phyloP scores from a whole-genome alignment of 2,329 filamentous ascomycete genomes.

The Tolypocladium ovalisporum region DNA sequence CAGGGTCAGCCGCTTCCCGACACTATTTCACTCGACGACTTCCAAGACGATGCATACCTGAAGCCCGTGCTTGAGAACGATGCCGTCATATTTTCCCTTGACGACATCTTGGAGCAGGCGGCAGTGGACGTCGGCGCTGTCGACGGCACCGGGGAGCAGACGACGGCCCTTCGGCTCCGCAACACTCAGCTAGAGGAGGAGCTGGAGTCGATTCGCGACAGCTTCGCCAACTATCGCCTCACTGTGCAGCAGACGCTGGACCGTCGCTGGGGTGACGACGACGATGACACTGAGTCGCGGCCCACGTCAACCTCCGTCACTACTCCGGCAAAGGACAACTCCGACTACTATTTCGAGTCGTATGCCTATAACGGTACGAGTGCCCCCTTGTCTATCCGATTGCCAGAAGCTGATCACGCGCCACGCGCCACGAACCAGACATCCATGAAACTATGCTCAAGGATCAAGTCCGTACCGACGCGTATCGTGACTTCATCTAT shows the following conservation, averaged over 20 bases:
- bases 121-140: slow-evolving; percentile 14
- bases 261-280: slow-evolving; percentile 50
- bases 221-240: slow-evolving; percentile 55
- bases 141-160: slow-evolving; percentile 8
- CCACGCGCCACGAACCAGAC: slow-evolving; percentile 38
- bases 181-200: slow-evolving; percentile 50
- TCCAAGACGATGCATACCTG: slow-evolving; percentile 72
- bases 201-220: slow-evolving; percentile 44
- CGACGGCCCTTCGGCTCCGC: slow-evolving; percentile 27
- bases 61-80: slow-evolving; percentile 84
- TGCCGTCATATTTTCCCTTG: slow-evolving; percentile 75
- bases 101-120: slow-evolving; percentile 40
- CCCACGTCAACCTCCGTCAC: slow-evolving; percentile 10
- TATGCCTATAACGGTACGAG: slow-evolving; percentile 48
- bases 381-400: no score
- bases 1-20: slow-evolving; percentile 37
- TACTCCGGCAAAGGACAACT: slow-evolving; percentile 18
- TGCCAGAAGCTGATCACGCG: neutral
- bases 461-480: slow-evolving; percentile 76
- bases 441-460: slow-evolving; percentile 97
- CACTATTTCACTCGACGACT: slow-evolving; percentile 47
- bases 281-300: slow-evolving; percentile 17
- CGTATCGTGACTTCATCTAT: slow-evolving; percentile 93
- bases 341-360: slow-evolving; percentile 47
- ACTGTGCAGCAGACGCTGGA: slow-evolving; percentile 58